Percentiles rank a stretch among this genome's conserved stretches.
Evolutionary conservation across 192 early-diverging fungal genomes (phyloP).

Genomic region (Linnemannia elongata): DNA sequence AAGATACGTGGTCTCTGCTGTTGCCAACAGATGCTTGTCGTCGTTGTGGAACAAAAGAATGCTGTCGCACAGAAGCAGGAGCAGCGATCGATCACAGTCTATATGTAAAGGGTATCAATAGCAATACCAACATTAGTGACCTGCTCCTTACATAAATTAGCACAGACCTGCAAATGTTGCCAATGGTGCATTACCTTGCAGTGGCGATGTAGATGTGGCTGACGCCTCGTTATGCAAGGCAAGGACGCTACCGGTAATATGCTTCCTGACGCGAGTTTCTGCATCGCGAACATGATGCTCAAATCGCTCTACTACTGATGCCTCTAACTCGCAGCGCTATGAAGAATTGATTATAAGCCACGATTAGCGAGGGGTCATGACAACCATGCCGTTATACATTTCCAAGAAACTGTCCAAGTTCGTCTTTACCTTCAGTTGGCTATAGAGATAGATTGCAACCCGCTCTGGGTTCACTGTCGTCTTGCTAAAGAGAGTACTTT

Average conservation of each 20-base stretch:
- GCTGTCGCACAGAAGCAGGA: constrained; percentile 35
- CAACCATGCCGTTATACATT: not conserved
- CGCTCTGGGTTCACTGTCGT: constrained; percentile 23
- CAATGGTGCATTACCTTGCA: constrained; percentile 6
- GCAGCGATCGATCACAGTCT: constrained; percentile 29
- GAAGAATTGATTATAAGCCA: not conserved
- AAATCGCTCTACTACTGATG: not conserved
- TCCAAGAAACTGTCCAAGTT: not conserved
- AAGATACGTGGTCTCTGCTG: constrained; percentile 29
- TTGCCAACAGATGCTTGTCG: not conserved
- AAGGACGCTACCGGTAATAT: constrained; percentile 19
- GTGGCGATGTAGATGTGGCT: not conserved
- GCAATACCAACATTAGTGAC: not conserved
- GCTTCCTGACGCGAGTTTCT: constrained; percentile 22
- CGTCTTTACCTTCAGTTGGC: constrained; percentile 9
- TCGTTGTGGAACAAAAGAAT: constrained; percentile 37
- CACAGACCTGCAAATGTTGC: not conserved
- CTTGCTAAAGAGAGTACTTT: constrained; percentile 6
- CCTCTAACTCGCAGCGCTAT: not conserved
- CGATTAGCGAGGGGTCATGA: not conserved
- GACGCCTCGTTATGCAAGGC: constrained; percentile 3
- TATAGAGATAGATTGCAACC: constrained; percentile 24
- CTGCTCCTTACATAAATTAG: not conserved
- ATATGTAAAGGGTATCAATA: not conserved
- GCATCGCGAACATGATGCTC: not conserved